A percentile compares a stretch with the other conserved stretches of the same genome.
Evolutionary conservation across 1,139 yeast genomes (phyloP).

Genomic region (Pichia norvegensis): DNA sequence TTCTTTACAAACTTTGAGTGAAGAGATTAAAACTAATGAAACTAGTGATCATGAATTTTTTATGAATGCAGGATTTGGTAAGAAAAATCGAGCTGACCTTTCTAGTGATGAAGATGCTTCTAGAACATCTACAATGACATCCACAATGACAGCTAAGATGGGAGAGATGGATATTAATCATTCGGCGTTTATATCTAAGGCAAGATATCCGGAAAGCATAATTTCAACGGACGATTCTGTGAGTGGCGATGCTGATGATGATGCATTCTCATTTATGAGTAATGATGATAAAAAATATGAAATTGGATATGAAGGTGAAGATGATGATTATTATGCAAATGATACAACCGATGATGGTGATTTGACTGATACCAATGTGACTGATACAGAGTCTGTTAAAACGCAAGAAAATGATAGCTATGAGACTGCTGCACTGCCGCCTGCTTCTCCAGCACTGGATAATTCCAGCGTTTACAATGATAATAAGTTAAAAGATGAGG

Average conservation of each 20-base stretch:
- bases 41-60: not conserved
- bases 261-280: conserved; percentile 18
- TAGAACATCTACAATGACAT: conserved; percentile 5
- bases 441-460: not conserved
- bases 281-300: conserved; percentile 19
- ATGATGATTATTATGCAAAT: not conserved
- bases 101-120: not conserved
- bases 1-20: conserved; percentile 9
- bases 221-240: conserved; percentile 7
- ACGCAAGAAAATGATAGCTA: conserved; percentile 14
- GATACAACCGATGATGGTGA: conserved; percentile 1
- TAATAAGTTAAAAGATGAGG: conserved; percentile 4
- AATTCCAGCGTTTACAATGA: conserved; percentile 3
- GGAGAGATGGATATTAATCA: conserved; percentile 5
- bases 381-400: conserved; percentile 5
- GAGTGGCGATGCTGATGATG: conserved; percentile 16
- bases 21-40: conserved; percentile 2
- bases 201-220: conserved; percentile 12
- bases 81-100: not conserved
- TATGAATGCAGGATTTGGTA: not conserved
- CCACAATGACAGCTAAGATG: not conserved
- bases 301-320: conserved; percentile 7
- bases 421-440: not conserved
- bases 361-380: conserved; percentile 7
- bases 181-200: conserved; percentile 11